phyloP scores from a whole-genome alignment of 371 early-diverging fungal genomes.

The Dinochytrium kinnereticum region DNA sequence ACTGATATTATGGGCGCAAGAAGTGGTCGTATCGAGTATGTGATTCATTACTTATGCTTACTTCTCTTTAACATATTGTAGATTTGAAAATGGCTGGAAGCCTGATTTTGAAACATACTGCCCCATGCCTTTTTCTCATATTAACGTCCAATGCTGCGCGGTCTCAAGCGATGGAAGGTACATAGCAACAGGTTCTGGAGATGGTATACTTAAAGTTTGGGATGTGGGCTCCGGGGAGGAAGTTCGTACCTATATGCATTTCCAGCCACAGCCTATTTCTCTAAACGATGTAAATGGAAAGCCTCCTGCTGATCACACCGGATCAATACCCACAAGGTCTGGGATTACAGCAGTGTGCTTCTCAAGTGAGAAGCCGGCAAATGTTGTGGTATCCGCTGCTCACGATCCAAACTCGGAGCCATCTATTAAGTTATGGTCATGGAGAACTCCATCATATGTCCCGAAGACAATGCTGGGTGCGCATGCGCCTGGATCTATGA shows the following conservation, averaged over 20 bases:
- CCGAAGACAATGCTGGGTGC: slow-evolving; percentile 25
- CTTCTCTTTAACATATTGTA: background rate
- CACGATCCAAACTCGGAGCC: slow-evolving; percentile 34
- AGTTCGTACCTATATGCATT: slow-evolving; percentile 21
- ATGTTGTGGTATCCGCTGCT: slow-evolving; percentile 17
- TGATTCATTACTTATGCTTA: background rate
- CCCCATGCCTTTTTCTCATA: slow-evolving; percentile 29
- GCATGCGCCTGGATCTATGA: slow-evolving; percentile 21
- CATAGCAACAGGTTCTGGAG: slow-evolving; percentile 35
- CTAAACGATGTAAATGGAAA: background rate
- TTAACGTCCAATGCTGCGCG: slow-evolving; percentile 28
- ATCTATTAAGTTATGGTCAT: slow-evolving; percentile 25
- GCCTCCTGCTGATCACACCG: background rate
- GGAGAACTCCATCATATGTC: slow-evolving; percentile 1
- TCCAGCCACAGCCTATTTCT: background rate
- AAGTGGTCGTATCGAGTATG: slow-evolving; percentile 30
- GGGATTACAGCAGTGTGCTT: slow-evolving; percentile 33
- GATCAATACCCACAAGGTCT: slow-evolving; percentile 2
- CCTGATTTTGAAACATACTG: slow-evolving; percentile 27
- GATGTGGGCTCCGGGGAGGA: slow-evolving; percentile 31
- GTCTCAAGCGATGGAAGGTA: slow-evolving; percentile 27
- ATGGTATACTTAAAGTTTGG: slow-evolving; percentile 35
- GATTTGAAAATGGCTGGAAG: slow-evolving; percentile 27
- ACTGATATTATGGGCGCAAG: slow-evolving; percentile 9
- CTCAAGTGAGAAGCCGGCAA: slow-evolving; percentile 25